Base-by-base conservation (phyloP, 805 yeast genomes). In the Yamadazyma takamatsuzukensis region DNA sequence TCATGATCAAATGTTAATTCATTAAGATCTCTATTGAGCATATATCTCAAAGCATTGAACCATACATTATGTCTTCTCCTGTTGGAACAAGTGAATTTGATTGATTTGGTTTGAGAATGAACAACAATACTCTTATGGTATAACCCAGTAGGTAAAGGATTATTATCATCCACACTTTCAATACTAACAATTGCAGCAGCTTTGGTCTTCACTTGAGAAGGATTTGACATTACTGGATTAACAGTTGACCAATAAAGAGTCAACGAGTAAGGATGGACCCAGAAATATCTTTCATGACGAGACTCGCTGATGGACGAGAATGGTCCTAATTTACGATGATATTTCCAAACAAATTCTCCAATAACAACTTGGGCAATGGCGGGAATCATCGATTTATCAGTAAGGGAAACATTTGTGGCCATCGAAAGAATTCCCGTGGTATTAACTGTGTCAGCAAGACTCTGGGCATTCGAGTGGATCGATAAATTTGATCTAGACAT, bases 211-310 rank as follows among this genome's bases (percentile, higher is more conserved):
- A 74, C 76, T 2, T 72, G 71, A 0, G 80, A 63, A 7, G 87
- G 83, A 44, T 83, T 80, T 3, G 77, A 72, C 29, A 83, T 53
- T 0, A 81, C 82, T 1, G 97, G 97, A 49, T 84, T 85, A 9
- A 78, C 70, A 4, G 74, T 70, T 3, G 90, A 80, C 98, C 98
- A 90, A 57, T 86, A 88, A 29, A 90, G 66, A 0, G 96, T 86
- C 65, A 87, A 62, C 6, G 93, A 82, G 57, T 89, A 89, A 3
- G 98, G 97, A 59, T 90, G 95, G 27, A 93, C 76, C 97, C 97
- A 93, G 71, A 90, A 90, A 62, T 77, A 90, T 44, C 97, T 73
- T 51, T 83, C 93, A 52, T 90, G 98, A 39, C 96, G 74, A 25
- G 75, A 74, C 31, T 87, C 93, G 0, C 90, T 74, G 14, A 86